Base-by-base conservation (phyloP, 257 asterid genomes). In the Primulina huaijiensis region DNA sequence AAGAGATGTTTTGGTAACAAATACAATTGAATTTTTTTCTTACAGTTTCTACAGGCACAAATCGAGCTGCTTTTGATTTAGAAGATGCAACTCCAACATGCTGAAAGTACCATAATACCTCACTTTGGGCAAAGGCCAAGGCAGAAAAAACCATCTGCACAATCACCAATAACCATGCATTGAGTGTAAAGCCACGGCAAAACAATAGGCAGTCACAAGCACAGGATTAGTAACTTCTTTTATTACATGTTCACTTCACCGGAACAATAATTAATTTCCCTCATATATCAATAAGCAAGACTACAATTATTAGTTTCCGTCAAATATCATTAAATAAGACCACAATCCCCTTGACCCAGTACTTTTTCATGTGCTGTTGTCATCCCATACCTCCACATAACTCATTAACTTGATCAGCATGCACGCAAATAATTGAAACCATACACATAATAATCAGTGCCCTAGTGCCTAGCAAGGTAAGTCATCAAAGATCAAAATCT, bases 91-190 rank as follows among this genome's bases (percentile, higher is more conserved):
- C 69, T 71, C 99, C 97, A 35, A 86, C 93, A 68, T 94, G 99
- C 80, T 94, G 99, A 74, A 94, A 94, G 67, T 89, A 94, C 99
- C 99, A 94, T 25, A 89, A 67, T 46, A 89, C 96, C 90, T 94
- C 99, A 84, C 97, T 91, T 75, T 94, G 97, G 29, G 96, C 90
- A 72, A 94, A 87, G 75, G 99, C 97, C 76, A 94, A 82, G 50
- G 99, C 97, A 57, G 99, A 94, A 82, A 89, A 94, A 60, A 94
- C 97, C 99, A 94, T 94, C 99, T 94, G 95, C 53, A 71, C 80
- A 76, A 77, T 62, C 81, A 87, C 64, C 82, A 77, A 30, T 37
- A 73, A 35, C 56, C 72, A 70, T 64, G 38, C 34, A 69, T 65
- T 62, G 21, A 62, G 8, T 56, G 70, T 25, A 52, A 58, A 68